Conservation (phyloP, 306 rosid genomes). For the Abrus pulchellus region DNA sequence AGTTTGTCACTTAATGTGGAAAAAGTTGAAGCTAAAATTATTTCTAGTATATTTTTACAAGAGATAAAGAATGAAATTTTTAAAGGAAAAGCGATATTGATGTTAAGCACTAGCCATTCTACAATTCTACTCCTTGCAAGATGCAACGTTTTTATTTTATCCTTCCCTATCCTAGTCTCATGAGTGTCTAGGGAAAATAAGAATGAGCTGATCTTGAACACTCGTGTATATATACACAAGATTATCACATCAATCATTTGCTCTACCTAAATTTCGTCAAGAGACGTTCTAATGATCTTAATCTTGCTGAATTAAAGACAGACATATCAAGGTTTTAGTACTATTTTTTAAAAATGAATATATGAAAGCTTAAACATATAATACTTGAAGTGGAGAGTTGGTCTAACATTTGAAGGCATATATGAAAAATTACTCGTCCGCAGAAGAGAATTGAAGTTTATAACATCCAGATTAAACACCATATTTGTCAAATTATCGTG, state of each 20-base stretch:
- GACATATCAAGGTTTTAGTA: not conserved
- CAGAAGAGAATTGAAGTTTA: not conserved
- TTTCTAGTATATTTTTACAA: not conserved
- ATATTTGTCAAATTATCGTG: not conserved
- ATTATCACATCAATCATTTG: constrained; percentile 1
- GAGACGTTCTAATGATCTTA: not conserved
- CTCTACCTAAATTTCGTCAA: not conserved
- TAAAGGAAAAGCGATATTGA: not conserved
- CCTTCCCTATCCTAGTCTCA: not conserved
- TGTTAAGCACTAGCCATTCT: not conserved
- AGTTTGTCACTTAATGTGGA: not conserved
- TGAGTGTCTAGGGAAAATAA: not conserved
- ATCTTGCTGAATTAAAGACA: not conserved
- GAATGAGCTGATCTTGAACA: not conserved
- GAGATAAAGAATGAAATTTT: not conserved
- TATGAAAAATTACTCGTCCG: not conserved
- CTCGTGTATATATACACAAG: not conserved
- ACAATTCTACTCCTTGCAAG: constrained; percentile 9
- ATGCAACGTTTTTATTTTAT: not conserved
- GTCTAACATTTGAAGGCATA: constrained; percentile 16
- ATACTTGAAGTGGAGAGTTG: not conserved
- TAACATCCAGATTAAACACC: not conserved
- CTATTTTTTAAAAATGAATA: not conserved
- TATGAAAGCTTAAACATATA: not conserved
- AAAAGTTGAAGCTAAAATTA: not conserved